Percentiles rank a stretch among this genome's conserved stretches.
Evolutionary conservation across 2,329 filamentous ascomycete genomes (phyloP).

Genomic region (Apiospora kogelbergensis): DNA sequence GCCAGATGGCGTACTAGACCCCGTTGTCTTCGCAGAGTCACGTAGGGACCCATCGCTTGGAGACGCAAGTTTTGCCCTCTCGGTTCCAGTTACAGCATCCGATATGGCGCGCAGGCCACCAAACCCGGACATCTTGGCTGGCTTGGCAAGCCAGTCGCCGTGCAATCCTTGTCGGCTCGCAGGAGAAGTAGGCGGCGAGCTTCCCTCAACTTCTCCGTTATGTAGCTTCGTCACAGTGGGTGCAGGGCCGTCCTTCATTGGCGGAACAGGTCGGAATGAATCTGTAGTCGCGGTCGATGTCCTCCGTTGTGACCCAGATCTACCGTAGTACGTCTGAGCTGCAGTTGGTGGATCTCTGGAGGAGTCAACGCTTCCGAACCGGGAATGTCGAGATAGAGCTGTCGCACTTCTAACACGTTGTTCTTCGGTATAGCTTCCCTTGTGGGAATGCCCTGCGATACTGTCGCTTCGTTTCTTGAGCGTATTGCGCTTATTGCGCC

Average conservation of each 20-base stretch:
- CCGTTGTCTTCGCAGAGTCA: constrained; percentile 61
- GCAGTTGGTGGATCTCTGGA: constrained; percentile 66
- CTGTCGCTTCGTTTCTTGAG: constrained; percentile 73
- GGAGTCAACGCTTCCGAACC: constrained; percentile 78
- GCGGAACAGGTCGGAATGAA: constrained; percentile 50
- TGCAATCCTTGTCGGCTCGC: constrained; percentile 44
- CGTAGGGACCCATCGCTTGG: constrained; percentile 51
- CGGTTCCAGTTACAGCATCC: constrained; percentile 62
- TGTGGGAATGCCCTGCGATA: constrained; percentile 60
- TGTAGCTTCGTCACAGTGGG: constrained; percentile 64
- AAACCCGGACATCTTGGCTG: constrained; percentile 52
- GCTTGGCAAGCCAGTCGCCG: constrained; percentile 59
- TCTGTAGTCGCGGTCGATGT: constrained; percentile 60
- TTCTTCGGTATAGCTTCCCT: constrained; percentile 77
- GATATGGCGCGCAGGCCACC: constrained; percentile 80
- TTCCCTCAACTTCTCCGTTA: constrained; percentile 17
- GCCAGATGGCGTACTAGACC: constrained; percentile 68
- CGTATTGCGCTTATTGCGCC: constrained; percentile 68
- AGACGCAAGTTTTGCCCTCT: constrained; percentile 52
- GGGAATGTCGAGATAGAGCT: constrained; percentile 70
- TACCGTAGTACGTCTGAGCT: constrained; percentile 69
- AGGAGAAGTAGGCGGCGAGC: constrained; percentile 44
- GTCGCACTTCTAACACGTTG: constrained; percentile 66
- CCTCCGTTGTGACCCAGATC: constrained; percentile 52
- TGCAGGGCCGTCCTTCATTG: constrained; percentile 53